Conservation (phyloP, 192 early-diverging fungal genomes). For the Backusella tarrabulga region DNA sequence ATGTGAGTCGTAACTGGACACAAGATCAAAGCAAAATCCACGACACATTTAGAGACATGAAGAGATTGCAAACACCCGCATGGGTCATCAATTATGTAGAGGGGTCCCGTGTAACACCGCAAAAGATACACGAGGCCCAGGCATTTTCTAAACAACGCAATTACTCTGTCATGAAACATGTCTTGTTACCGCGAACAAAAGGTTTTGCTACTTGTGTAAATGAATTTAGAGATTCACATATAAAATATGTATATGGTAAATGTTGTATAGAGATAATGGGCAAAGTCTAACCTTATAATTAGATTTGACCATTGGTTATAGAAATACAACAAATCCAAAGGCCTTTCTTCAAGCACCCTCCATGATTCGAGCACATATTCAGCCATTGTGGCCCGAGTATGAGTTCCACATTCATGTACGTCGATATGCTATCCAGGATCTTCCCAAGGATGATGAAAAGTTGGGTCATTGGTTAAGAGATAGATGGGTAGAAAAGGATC, state of each 20-base stretch:
- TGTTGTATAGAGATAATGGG: not conserved
- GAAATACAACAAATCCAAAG: slow-evolving; percentile 34
- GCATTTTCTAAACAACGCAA: slow-evolving; percentile 45
- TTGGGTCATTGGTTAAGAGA: slow-evolving; percentile 74
- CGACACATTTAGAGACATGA: slow-evolving; percentile 49
- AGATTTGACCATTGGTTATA: slow-evolving; percentile 56
- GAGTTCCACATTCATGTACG: slow-evolving; percentile 84
- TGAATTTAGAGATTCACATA: slow-evolving; percentile 51
- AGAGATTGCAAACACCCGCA: slow-evolving; percentile 47
- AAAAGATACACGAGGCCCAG: slow-evolving; percentile 50
- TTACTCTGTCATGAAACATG: slow-evolving; percentile 43
- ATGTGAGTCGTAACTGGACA: slow-evolving; percentile 56
- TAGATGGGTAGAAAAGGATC: slow-evolving; percentile 85
- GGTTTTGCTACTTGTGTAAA: slow-evolving; percentile 54
- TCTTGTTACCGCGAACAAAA: slow-evolving; percentile 55
- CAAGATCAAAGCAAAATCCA: slow-evolving; percentile 49
- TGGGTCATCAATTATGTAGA: slow-evolving; percentile 59
- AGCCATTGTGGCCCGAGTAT: slow-evolving; percentile 47
- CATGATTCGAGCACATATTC: slow-evolving; percentile 49
- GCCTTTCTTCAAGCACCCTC: slow-evolving; percentile 49
- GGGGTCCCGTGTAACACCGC: slow-evolving; percentile 49
- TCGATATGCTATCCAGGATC: slow-evolving; percentile 60
- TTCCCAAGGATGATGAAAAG: slow-evolving; percentile 69
- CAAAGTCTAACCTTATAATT: not conserved
- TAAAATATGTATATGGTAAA: slow-evolving; percentile 58